These are phyloP conservation scores for Fusarium oxysporum DNA, from an alignment of 2,329 filamentous ascomycete genomes.

Conservation along the genomic window DNA sequence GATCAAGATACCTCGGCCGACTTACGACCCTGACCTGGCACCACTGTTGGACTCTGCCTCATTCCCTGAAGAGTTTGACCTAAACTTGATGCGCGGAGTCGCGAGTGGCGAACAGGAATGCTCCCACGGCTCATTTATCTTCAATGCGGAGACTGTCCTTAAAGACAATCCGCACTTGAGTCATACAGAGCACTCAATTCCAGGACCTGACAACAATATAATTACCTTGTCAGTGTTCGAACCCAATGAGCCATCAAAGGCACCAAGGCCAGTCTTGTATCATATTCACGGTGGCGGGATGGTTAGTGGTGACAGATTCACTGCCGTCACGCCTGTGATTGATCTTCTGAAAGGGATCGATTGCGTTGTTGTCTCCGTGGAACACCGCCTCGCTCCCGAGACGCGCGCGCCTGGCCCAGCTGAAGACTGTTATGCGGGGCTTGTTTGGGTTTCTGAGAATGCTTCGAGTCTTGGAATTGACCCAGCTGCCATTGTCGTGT, in stretches of 20 bases:
- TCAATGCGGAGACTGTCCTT: background rate
- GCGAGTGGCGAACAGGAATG: conserved; percentile 1
- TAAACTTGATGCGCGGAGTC: conserved; percentile 7
- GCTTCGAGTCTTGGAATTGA: background rate
- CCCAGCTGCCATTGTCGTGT: background rate
- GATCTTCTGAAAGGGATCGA: background rate
- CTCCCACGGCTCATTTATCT: conserved; percentile 7
- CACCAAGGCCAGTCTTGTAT: background rate
- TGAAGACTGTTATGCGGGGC: conserved; percentile 3
- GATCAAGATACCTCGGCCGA: conserved; percentile 1
- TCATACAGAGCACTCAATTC: background rate
- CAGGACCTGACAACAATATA: background rate
- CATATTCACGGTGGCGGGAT: conserved; percentile 11
- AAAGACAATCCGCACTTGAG: background rate
- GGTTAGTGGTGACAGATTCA: conserved; percentile 4
- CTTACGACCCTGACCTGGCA: background rate
- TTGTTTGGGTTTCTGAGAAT: conserved; percentile 4
- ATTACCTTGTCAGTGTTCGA: background rate
- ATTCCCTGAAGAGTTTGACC: conserved; percentile 5
- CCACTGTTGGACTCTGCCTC: conserved; percentile 9
- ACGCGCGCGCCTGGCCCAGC: background rate
- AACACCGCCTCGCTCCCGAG: conserved; percentile 7
- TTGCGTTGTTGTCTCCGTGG: background rate
- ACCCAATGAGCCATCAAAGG: background rate
- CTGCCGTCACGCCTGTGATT: background rate